Base-by-base conservation (phyloP, 768 basidiomycete species). In the Clavulina sp. region DNA sequence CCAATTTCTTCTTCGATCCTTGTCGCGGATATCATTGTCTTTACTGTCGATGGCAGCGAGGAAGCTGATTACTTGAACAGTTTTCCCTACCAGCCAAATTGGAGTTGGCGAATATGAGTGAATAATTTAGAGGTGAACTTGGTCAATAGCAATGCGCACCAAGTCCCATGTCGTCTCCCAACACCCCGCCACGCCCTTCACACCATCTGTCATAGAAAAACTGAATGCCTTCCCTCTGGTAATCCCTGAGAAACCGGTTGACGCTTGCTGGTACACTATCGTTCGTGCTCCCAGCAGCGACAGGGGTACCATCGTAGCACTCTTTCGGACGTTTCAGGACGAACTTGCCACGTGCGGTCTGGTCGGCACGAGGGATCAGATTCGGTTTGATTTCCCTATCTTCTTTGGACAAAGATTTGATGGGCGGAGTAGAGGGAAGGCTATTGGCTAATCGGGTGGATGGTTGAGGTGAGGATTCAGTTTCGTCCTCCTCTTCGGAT, bases 141-240 rank as follows among this genome's bases (percentile, higher is more conserved):
- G 13, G 43, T 13, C 36, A 1, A 38, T 13, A 38, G 36, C 36
- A 38, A 13, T 21, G 28, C 64, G 64, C 24, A 56, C 80, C 78
- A 55, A 81, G 69, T 57, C 88, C 93, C 93, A 97, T 97, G 60
- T 97, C 93, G 62, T 97, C 93, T 4, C 55, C 93, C 3, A 97
- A 71, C 7, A 96, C 62, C 0, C 82, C 92, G 0, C 93, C 93
- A 41, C 70, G 68, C 0, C 71, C 73, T 57, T 80, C 68, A 28
- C 69, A 64, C 61, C 82, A 95, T 43, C 79, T 72, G 13, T 73
- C 68, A 66, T 76, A 95, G 47, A 96, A 74, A 65, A 96, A 96
- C 38, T 69, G 64, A 9, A 84, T 76, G 5, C 93, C 93, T 7
- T 89, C 80, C 31, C 87, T 73, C 60, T 97, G 93, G 60, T 97